Percentiles rank a stretch among this genome's conserved stretches.
These are phyloP conservation scores for Psidium guajava DNA, from an alignment of 345 rosid species.

Conservation along the genomic window DNA sequence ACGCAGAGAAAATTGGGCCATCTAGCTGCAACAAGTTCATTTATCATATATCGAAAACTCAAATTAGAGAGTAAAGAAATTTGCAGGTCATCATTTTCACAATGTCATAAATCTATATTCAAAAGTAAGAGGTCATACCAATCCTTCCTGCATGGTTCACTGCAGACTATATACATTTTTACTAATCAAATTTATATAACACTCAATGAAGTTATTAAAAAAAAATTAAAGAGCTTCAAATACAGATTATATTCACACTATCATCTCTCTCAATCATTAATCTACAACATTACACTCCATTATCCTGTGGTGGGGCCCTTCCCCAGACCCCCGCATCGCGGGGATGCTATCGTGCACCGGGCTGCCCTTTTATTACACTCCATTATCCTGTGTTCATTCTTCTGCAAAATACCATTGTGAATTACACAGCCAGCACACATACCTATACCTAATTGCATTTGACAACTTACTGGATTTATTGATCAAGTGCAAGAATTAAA, in stretches of 20 bases:
- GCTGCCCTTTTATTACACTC: no score
- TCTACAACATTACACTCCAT: not conserved
- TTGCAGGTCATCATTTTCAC: not conserved
- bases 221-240: not conserved
- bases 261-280: not conserved
- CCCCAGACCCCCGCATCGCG: no score
- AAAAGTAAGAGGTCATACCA: not conserved
- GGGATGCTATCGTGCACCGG: no score
- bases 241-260: not conserved
- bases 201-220: not conserved
- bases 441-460: not conserved
- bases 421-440: not conserved
- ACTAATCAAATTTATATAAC: not conserved
- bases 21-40: slow-evolving; percentile 56
- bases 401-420: not conserved
- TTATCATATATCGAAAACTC: not conserved
- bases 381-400: not conserved
- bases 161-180: not conserved
- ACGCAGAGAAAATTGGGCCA: slow-evolving; percentile 99
- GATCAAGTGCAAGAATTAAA: not conserved
- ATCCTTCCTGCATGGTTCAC: not conserved
- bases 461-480: not conserved
- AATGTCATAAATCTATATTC: not conserved
- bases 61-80: not conserved
- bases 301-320: no score